phyloP scores from a whole-genome alignment of 305 asterid species.

The Euphrasia arctica region DNA sequence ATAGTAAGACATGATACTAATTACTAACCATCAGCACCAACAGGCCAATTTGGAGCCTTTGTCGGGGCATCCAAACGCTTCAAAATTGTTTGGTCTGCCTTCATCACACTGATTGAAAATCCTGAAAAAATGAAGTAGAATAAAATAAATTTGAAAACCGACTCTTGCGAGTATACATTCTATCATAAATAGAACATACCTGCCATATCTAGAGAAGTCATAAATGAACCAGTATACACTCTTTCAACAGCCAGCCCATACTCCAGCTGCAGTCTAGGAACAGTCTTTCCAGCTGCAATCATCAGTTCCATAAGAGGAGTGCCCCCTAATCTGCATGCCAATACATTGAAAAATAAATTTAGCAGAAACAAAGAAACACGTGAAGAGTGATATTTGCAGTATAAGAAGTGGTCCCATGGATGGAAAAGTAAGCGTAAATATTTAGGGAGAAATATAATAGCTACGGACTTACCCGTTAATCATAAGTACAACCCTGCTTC shows the following conservation, averaged over 20 bases:
- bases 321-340: constrained; percentile 78
- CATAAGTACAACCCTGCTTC: constrained; percentile 89
- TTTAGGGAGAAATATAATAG: constrained; percentile 13
- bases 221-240: constrained; percentile 95
- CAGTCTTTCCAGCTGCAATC: constrained; percentile 95
- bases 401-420: constrained; percentile 8
- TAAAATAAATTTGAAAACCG: constrained; percentile 11
- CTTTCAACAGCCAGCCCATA: constrained; percentile 98
- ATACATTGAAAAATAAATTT: constrained; percentile 16
- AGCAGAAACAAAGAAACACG: constrained; percentile 14
- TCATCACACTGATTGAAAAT: constrained; percentile 91
- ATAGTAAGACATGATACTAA: constrained; percentile 9
- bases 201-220: constrained; percentile 99
- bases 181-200: constrained; percentile 37
- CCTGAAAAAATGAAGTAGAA: constrained; percentile 33
- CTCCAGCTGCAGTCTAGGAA: constrained; percentile 87
- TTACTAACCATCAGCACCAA: constrained; percentile 78
- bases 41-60: constrained; percentile 98
- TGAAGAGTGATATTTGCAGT: constrained; percentile 12
- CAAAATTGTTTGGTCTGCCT: constrained; percentile 67
- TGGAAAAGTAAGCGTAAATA: neutral
- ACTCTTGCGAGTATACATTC: constrained; percentile 18
- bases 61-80: constrained; percentile 89
- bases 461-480: constrained; percentile 71
- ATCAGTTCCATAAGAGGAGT: constrained; percentile 95